Conservation (phyloP, 2,329 filamentous ascomycete genomes). For the Penicillium glabrum region DNA sequence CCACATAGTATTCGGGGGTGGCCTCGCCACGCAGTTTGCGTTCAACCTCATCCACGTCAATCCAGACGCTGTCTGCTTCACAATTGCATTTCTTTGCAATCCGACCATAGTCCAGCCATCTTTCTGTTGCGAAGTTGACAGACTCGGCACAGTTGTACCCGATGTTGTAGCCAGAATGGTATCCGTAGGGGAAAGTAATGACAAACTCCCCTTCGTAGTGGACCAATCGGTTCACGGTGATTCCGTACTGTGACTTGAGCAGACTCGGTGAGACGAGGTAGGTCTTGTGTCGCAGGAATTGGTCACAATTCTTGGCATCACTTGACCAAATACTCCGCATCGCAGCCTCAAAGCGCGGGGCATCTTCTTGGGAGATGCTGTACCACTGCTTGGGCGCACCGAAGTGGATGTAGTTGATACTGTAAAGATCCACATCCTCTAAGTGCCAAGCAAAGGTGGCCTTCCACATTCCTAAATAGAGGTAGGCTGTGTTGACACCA, state of each 20-base stretch:
- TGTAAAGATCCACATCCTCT: constrained; percentile 98
- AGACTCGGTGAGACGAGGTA: constrained; percentile 93
- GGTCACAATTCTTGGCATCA: constrained; percentile 91
- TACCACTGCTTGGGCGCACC: constrained; percentile 99
- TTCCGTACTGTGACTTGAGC: constrained; percentile 82
- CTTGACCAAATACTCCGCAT: constrained; percentile 87
- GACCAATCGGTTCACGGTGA: constrained; percentile 93
- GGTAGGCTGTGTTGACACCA: constrained; percentile 95
- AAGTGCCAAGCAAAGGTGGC: constrained; percentile 99
- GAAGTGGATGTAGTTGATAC: constrained; percentile 99
- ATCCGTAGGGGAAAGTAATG: constrained; percentile 97
- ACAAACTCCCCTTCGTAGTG: constrained; percentile 98
- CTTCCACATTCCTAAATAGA: constrained; percentile 99
- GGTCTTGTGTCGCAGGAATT: constrained; percentile 96
- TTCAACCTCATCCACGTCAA: constrained; percentile 94
- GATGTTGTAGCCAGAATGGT: constrained; percentile 96
- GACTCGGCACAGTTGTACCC: constrained; percentile 99
- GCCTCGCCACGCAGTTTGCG: constrained; percentile 85
- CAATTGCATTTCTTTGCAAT: constrained; percentile 97
- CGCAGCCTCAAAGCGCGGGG: constrained; percentile 84
- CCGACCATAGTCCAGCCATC: constrained; percentile 91
- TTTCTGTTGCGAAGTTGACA: constrained; percentile 95
- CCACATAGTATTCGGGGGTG: constrained; percentile 53
- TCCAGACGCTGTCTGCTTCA: constrained; percentile 96
- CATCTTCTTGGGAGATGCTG: constrained; percentile 95